A percentile compares a stretch with the other conserved stretches of the same genome.
phyloP scores from a whole-genome alignment of 192 early-diverging fungal genomes.

The Entophlyctis helioformis region DNA sequence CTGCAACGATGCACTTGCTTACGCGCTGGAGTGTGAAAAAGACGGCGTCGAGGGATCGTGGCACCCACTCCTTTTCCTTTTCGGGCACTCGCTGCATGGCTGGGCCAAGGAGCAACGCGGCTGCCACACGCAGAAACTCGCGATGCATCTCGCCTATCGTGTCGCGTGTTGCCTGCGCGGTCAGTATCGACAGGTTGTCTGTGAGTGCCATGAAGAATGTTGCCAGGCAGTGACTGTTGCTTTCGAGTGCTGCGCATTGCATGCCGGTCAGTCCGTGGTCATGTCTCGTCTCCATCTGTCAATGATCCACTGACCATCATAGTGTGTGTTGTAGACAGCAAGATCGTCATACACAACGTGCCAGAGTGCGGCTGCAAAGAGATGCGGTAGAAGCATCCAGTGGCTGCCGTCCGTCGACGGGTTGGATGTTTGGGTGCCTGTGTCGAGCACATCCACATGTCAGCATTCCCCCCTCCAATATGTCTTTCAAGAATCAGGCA shows the following conservation, averaged over 20 bases:
- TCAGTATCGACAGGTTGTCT: background rate
- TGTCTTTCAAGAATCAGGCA: too few species aligned
- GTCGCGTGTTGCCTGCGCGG: background rate
- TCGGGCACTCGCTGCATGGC: too few species aligned
- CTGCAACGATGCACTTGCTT: too few species aligned
- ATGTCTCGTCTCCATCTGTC: background rate
- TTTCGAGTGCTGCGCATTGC: slow-evolving; percentile 2
- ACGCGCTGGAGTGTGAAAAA: too few species aligned
- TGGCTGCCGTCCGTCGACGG: slow-evolving; percentile 5
- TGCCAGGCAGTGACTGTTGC: slow-evolving; percentile 6
- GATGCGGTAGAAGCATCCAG: slow-evolving; percentile 13
- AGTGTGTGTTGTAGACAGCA: slow-evolving; percentile 10
- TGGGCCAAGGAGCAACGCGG: background rate
- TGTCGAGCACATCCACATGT: background rate
- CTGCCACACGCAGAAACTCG: background rate
- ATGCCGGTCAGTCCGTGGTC: background rate
- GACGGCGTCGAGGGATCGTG: too few species aligned
- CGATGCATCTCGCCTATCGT: background rate
- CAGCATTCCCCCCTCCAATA: background rate
- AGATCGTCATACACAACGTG: slow-evolving; percentile 10
- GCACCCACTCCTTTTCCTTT: too few species aligned
- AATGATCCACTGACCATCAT: slow-evolving; percentile 11
- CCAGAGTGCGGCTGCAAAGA: slow-evolving; percentile 7
- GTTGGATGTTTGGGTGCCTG: background rate
- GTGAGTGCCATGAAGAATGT: background rate